Evolutionary conservation across 352 stramenopile species (phyloP).

Genomic region (Globisporangium heterothallicum): DNA sequence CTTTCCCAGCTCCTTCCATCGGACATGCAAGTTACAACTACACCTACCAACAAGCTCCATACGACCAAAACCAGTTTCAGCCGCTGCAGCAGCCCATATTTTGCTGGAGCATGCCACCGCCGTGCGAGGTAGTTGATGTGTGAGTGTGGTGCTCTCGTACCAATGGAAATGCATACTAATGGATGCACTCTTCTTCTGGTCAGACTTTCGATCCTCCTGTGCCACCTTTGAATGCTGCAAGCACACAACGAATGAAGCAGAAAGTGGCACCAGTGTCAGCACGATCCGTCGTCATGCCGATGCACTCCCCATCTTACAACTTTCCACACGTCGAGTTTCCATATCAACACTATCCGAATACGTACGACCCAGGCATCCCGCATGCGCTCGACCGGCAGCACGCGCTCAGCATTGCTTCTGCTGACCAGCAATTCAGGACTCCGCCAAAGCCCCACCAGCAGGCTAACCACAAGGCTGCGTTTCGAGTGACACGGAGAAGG

Average conservation of each 20-base stretch:
- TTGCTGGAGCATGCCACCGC: slow-evolving; percentile 1
- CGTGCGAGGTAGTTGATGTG: slow-evolving; percentile 9
- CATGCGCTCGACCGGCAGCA: slow-evolving; percentile 6
- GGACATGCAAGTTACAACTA: not conserved
- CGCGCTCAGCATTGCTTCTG: slow-evolving; percentile 2
- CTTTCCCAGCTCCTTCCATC: not conserved
- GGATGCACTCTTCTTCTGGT: not conserved
- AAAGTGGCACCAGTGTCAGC: slow-evolving; percentile 11
- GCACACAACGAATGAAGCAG: slow-evolving; percentile 4
- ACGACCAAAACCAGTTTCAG: not conserved
- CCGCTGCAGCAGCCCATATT: not conserved
- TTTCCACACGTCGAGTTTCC: slow-evolving; percentile 2
- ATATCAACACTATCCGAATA: not conserved
- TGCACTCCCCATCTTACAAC: slow-evolving; percentile 11
- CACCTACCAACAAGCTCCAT: not conserved
- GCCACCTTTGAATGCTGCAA: not conserved
- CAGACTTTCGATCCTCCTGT: slow-evolving; percentile 4
- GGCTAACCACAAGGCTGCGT: not conserved
- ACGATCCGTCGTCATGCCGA: slow-evolving; percentile 5
- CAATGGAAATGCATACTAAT: not conserved
- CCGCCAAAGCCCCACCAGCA: slow-evolving; percentile 1
- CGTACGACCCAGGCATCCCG: slow-evolving; percentile 9
- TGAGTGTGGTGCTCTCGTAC: not conserved
- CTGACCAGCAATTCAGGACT: slow-evolving; percentile 5
- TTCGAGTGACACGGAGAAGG: slow-evolving; percentile 3